Percentiles rank a stretch among this genome's conserved stretches.
These are phyloP conservation scores for Aspergillus sp. DNA, from an alignment of 2,329 filamentous ascomycete species.

Conservation along the genomic window DNA sequence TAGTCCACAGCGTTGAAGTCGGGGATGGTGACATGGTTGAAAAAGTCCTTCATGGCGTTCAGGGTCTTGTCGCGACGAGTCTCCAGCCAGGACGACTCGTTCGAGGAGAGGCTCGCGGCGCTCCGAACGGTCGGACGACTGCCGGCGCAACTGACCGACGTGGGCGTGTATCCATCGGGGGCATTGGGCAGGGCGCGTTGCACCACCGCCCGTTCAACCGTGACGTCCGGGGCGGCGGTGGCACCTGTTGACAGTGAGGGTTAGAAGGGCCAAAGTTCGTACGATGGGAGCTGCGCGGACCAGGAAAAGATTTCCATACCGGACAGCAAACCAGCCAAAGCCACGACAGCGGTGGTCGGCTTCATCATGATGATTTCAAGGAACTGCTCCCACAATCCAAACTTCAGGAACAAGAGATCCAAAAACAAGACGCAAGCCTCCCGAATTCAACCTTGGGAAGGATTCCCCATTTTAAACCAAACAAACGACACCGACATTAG, in stretches of 20 bases:
- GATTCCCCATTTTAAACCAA: conserved; percentile 3
- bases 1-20: conserved; percentile 75
- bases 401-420: background rate
- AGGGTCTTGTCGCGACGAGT: conserved; percentile 71
- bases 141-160: conserved; percentile 65
- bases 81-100: conserved; percentile 74
- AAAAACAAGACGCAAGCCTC: background rate
- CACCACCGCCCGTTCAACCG: conserved; percentile 4
- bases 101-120: conserved; percentile 62
- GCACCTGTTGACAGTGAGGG: conserved; percentile 8
- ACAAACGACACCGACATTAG: background rate
- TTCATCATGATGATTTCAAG: conserved; percentile 13
- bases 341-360: conserved; percentile 8
- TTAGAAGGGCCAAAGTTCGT: background rate
- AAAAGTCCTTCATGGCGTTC: conserved; percentile 68
- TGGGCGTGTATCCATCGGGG: conserved; percentile 71
- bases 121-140: conserved; percentile 66
- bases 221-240: conserved; percentile 5
- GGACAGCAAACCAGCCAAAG: conserved; percentile 17
- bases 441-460: background rate
- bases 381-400: conserved; percentile 2
- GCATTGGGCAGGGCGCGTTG: conserved; percentile 54
- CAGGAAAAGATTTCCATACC: conserved; percentile 8
- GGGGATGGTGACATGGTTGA: conserved; percentile 70
- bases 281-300: background rate